A percentile compares a stretch with the other conserved stretches of the same genome.
These are phyloP conservation scores for Endocladia muricata DNA, from an alignment of 31 red algal genomes.

Conservation along the genomic window DNA sequence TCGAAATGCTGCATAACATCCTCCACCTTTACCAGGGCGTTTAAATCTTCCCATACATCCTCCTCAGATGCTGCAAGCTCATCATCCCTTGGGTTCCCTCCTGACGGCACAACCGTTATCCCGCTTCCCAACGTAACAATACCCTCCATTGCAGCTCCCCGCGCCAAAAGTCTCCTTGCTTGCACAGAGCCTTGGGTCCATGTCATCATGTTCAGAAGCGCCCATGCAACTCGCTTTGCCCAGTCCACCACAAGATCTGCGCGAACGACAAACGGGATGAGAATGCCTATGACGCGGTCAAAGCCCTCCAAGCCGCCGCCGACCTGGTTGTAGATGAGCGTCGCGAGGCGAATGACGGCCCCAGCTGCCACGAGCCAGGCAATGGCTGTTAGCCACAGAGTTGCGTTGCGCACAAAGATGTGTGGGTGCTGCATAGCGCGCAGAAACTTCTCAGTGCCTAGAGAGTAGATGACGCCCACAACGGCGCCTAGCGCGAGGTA, in stretches of 20 bases:
- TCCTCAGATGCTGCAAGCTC: slow-evolving; percentile 7
- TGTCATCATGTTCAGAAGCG: slow-evolving; percentile 32
- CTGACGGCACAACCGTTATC: not conserved
- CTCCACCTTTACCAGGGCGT: slow-evolving; percentile 6
- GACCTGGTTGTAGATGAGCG: slow-evolving; percentile 35
- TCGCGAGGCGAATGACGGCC: slow-evolving; percentile 20
- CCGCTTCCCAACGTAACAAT: slow-evolving; percentile 2
- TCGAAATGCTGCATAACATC: slow-evolving; percentile 44
- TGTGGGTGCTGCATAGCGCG: slow-evolving; percentile 40
- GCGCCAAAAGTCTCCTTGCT: slow-evolving; percentile 12
- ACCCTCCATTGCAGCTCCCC: slow-evolving; percentile 1
- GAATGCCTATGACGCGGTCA: slow-evolving; percentile 33
- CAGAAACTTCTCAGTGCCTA: slow-evolving; percentile 50
- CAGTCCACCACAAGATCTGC: slow-evolving; percentile 47
- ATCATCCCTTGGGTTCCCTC: not conserved
- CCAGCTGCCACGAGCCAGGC: slow-evolving; percentile 37
- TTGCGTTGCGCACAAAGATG: slow-evolving; percentile 50
- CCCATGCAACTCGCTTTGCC: slow-evolving; percentile 53
- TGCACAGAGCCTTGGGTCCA: slow-evolving; percentile 42
- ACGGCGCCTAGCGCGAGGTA: slow-evolving; percentile 34
- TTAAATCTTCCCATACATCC: slow-evolving; percentile 32
- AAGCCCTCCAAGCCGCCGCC: slow-evolving; percentile 47
- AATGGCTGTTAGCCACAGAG: slow-evolving; percentile 33
- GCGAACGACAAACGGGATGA: slow-evolving; percentile 45
- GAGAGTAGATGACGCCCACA: slow-evolving; percentile 35